Base-by-base conservation (phyloP, 2,329 filamentous ascomycete species). In the Cytospora schulzeri region DNA sequence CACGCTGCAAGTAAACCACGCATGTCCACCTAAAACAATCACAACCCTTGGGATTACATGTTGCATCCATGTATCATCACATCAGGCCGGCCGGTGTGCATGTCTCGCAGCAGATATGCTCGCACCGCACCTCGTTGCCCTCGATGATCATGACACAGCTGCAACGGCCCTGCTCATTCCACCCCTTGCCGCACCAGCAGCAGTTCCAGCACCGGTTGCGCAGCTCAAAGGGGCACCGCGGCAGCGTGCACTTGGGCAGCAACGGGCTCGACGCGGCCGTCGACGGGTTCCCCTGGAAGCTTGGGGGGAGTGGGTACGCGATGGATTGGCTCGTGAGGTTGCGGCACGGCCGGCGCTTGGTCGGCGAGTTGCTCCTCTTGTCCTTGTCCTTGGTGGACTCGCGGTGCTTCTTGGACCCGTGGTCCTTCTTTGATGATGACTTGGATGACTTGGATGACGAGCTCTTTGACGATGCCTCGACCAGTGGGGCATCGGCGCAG, bases 141-240 rank as follows among this genome's bases (percentile, higher is more conserved):
- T 83, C 80, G 56, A 80, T 77, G 62, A 84, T 79, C 82, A 84
- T 84, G 71, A 83, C 74, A 71, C 81, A 83, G 68, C 78, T 78
- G 73, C 82, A 85, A 29, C 81, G 77, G 5, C 81, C 82, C 29
- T 74, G 73, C 53, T 76, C 76, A 69, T 85, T 85, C 76, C 79
- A 79, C n/a, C 76, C 75, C 69, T 84, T 83, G 31, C 82, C 82
- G 64, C 82, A 85, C 81, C 81, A 84, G 72, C 82, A 85, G 72
- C 82, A 85, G 72, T 83, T 82, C 83, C 83, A 85, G 67, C 72
- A 77, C 35, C 82, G 76, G 63, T 81, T 79, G 64, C 79, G 78
- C 56, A 74, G 73, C 72, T 83, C 81, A 68, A 82, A 85, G 9
- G 83, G 81, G 62, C 83, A 85, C 57, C 75, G 74, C 9, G 77